These are phyloP conservation scores for Blastobotrys aristatus DNA, from an alignment of 1,139 yeast genomes.

Conservation along the genomic window DNA sequence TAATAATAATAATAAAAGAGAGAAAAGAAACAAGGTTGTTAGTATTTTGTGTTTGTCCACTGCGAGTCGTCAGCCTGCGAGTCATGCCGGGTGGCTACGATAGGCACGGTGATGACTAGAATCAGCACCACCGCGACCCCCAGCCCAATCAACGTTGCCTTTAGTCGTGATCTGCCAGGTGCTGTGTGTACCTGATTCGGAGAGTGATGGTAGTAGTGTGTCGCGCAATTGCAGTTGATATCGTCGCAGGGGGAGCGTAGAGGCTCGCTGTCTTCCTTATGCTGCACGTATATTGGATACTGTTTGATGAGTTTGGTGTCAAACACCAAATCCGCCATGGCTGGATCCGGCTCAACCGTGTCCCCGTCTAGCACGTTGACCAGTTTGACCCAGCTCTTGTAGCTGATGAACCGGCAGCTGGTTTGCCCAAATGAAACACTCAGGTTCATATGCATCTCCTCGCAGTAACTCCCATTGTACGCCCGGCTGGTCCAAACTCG, in stretches of 20 bases:
- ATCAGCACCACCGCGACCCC: conserved; percentile 1
- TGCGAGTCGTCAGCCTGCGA: not conserved
- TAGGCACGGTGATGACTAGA: conserved; percentile 7
- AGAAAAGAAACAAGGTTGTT: not conserved
- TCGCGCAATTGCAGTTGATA: conserved; percentile 8
- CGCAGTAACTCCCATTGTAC: conserved; percentile 8
- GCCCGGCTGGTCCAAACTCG: conserved; percentile 7
- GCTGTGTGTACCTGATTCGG: not conserved
- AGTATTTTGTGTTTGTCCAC: not conserved
- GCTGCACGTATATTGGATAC: not conserved
- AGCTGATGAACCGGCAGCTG: conserved; percentile 3
- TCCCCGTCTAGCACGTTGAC: conserved; percentile 5
- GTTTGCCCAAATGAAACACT: not conserved
- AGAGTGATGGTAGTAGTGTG: conserved; percentile 2
- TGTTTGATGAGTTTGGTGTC: conserved; percentile 9
- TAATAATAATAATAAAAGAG: not conserved
- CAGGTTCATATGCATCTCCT: conserved; percentile 1
- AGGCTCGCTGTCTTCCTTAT: not conserved
- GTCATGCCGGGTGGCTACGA: conserved; percentile 4
- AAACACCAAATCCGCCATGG: not conserved
- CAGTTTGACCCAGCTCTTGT: conserved; percentile 7
- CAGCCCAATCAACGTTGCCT: conserved; percentile 4
- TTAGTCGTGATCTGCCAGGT: not conserved
- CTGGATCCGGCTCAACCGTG: not conserved
- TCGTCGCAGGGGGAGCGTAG: conserved; percentile 1